A percentile compares a stretch with the other conserved stretches of the same genome.
Evolutionary conservation across 805 yeast species (phyloP).

Genomic region (Kurtzmaniella cleridarum): DNA sequence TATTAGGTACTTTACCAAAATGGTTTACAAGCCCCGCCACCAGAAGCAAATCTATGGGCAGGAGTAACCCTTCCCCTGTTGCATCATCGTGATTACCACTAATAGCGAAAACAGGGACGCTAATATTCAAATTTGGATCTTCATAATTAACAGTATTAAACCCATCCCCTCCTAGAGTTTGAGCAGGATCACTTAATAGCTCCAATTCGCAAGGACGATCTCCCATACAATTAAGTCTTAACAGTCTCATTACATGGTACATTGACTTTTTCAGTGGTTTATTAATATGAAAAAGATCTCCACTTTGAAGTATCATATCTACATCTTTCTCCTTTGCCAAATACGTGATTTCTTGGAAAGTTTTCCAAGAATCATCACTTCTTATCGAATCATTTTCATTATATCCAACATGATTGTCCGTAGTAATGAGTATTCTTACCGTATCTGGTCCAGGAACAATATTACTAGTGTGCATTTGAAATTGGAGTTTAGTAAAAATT

Average conservation of each 20-base stretch:
- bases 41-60: constrained; percentile 81
- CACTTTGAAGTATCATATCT: constrained; percentile 88
- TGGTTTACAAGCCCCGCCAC: constrained; percentile 83
- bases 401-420: constrained; percentile 96
- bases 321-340: constrained; percentile 66
- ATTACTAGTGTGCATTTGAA: constrained; percentile 21
- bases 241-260: constrained; percentile 71
- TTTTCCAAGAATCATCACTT: constrained; percentile 84
- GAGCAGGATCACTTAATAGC: constrained; percentile 70
- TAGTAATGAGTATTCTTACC: constrained; percentile 72
- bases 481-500: neutral
- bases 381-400: constrained; percentile 84
- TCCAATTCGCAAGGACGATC: constrained; percentile 85
- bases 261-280: constrained; percentile 84
- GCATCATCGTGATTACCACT: constrained; percentile 97
- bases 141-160: constrained; percentile 76
- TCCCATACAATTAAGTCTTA: constrained; percentile 72
- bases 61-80: constrained; percentile 75
- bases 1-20: constrained; percentile 76
- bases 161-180: constrained; percentile 51
- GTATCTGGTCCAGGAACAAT: constrained; percentile 58
- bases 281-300: constrained; percentile 88
- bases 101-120: constrained; percentile 87
- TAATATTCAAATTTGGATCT: constrained; percentile 83
- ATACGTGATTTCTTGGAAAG: constrained; percentile 77